A percentile compares a stretch with the other conserved stretches of the same genome.
Conservation (phyloP, 345 rosid genomes). For the Arabidopsis thaliana region DNA sequence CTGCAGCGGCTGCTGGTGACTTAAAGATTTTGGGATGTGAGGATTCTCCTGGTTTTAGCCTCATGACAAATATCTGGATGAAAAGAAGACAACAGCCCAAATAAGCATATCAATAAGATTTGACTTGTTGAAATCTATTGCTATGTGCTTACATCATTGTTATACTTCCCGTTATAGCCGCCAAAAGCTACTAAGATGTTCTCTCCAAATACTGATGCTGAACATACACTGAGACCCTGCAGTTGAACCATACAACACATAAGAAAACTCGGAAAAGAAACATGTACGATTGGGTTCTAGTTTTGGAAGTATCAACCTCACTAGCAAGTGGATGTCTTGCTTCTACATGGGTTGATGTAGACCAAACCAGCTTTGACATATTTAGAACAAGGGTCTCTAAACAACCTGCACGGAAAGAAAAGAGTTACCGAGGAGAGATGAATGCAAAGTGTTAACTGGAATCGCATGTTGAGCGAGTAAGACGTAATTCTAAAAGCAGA, state of each 20-base stretch:
- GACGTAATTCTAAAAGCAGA: conserved; percentile 11
- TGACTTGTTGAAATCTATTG: conserved; percentile 1
- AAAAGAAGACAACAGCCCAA: conserved; percentile 6
- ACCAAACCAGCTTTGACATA: conserved; percentile 90
- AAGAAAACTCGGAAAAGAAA: conserved; percentile 14
- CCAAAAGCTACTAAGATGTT: conserved; percentile 89
- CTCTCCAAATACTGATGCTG: conserved; percentile 68
- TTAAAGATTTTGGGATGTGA: conserved; percentile 75
- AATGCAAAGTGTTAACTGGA: conserved; percentile 14
- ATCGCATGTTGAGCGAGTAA: not conserved
- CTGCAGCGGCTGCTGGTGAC: conserved; percentile 98
- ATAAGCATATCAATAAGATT: conserved; percentile 6
- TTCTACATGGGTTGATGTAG: conserved; percentile 65
- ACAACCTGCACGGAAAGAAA: conserved; percentile 60
- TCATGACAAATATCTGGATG: conserved; percentile 76
- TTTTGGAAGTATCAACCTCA: conserved; percentile 62
- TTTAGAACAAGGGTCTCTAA: conserved; percentile 79
- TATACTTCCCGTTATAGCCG: conserved; percentile 95
- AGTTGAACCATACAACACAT: conserved; percentile 28
- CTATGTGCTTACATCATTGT: conserved; percentile 68
- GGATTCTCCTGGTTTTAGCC: conserved; percentile 70
- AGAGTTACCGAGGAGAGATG: conserved; percentile 2
- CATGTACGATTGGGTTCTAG: not conserved
- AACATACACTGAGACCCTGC: conserved; percentile 93
- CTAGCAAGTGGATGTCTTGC: conserved; percentile 96